These are phyloP conservation scores for Pseudomicrostroma phylloplanum DNA, from an alignment of 1,284 basidiomycete species.

Conservation along the genomic window DNA sequence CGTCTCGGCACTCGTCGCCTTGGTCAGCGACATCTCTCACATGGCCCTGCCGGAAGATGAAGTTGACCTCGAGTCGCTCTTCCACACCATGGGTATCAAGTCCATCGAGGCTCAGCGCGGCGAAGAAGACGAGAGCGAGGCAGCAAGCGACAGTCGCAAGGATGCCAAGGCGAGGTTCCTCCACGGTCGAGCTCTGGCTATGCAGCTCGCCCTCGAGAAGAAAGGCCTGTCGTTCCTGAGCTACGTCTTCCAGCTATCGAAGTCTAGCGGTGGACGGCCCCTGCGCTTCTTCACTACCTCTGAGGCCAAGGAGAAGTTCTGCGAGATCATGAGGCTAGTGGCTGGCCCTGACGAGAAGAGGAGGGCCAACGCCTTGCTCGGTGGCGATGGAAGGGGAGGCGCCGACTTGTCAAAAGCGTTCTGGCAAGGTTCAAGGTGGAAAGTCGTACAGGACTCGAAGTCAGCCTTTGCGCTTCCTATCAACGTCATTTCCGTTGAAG, in stretches of 20 bases:
- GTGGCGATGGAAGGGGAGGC: background rate
- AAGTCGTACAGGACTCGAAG: constrained; percentile 8
- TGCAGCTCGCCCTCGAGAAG: constrained; percentile 27
- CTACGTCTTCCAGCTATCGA: background rate
- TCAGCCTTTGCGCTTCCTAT: constrained; percentile 18
- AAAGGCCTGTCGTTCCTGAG: background rate
- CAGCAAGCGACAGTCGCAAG: no score
- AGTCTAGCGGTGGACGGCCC: background rate
- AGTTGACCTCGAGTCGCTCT: background rate
- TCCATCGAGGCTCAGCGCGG: background rate
- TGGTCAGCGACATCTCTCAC: constrained; percentile 38
- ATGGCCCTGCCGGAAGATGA: constrained; percentile 3
- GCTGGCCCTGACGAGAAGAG: constrained; percentile 28
- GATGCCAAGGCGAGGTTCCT: constrained; percentile 3
- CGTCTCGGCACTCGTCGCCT: constrained; percentile 37
- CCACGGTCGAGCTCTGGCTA: constrained; percentile 20
- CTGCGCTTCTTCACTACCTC: constrained; percentile 6
- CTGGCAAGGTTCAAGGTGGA: constrained; percentile 26
- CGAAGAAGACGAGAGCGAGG: background rate
- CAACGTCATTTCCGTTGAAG: constrained; percentile 9
- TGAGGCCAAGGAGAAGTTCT: constrained; percentile 13
- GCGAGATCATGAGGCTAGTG: constrained; percentile 15
- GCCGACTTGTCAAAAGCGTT: constrained; percentile 19
- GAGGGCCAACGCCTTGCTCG: constrained; percentile 21
- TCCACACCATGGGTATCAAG: background rate